Base-by-base conservation (phyloP, 1,284 basidiomycete species). In the Microbotryum silenes-acaulis region DNA sequence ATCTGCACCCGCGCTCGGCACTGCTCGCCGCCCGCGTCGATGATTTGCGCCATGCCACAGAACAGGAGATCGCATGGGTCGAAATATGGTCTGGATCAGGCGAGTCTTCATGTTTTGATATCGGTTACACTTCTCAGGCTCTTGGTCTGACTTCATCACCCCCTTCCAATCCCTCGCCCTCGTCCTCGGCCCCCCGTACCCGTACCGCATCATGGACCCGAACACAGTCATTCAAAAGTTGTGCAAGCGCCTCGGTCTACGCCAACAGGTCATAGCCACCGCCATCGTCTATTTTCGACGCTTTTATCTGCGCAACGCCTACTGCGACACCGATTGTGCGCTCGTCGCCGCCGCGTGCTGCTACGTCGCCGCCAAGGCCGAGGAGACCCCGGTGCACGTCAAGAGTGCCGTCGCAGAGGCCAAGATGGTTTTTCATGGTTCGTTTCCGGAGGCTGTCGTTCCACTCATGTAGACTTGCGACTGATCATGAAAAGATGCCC, bases 331-430 rank as follows among this genome's bases (percentile, higher is more conserved):
- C 0, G 92, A 97, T 70, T 91, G 90, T 0, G 93, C 91, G 72
- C 80, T 94, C 55, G 91, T 97, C 48, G 85, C 91, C 44, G 86
- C 91, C 0, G 90, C 92, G 0, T 97, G 93, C 76, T 86, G 89
- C 65, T 97, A 97, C 75, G 86, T 97, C 27, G 92, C 94, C 3
- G 89, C 92, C 5, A 98, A 98, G 75, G 90, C 92, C 0, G 94
- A 98, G 72, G 94, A 98, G 75, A 89, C 87, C 0, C 92, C 94
- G 0, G 83, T 93, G 0, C 92, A 96, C 73, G 91, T 97, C 78
- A 96, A 96, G 78, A 87, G 82, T 62, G 85, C 94, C 23, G 85
- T 94, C n/a, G 78, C 84, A 0, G 92, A 96, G 73, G 86, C 91
- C 1, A 82, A 87, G 62, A 74, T 81, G 20, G 77, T 92, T 46